Percentiles rank a stretch among this genome's conserved stretches.
Conservation (phyloP, 352 stramenopile genomes). For the Globisporangium yorkense region DNA sequence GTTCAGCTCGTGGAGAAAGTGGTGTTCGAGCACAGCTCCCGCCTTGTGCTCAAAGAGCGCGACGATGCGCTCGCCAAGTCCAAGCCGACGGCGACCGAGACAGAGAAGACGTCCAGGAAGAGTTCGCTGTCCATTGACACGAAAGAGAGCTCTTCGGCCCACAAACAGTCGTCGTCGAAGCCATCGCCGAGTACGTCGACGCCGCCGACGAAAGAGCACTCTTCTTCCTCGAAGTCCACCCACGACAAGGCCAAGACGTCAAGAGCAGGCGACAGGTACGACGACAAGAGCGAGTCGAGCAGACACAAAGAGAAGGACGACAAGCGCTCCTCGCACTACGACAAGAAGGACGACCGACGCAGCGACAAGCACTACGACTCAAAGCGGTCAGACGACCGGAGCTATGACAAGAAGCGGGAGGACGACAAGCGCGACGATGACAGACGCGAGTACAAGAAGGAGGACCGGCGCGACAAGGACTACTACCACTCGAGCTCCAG, state of each 20-base stretch:
- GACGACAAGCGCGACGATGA: slow-evolving; percentile 6
- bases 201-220: background rate
- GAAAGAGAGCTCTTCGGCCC: background rate
- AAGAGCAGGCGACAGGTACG: background rate
- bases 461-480: slow-evolving; percentile 4
- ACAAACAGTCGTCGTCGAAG: background rate
- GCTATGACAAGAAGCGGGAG: slow-evolving; percentile 3
- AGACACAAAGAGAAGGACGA: background rate
- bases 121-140: background rate
- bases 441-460: slow-evolving; percentile 9
- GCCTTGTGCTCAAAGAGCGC: slow-evolving; percentile 11
- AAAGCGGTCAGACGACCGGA: slow-evolving; percentile 12
- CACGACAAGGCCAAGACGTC: background rate
- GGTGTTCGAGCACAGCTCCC: slow-evolving; percentile 14
- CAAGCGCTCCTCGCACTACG: background rate
- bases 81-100: background rate
- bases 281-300: background rate
- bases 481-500: background rate
- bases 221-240: background rate
- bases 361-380: slow-evolving; percentile 12
- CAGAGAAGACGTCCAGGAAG: background rate
- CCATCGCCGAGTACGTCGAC: background rate
- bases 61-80: slow-evolving; percentile 7
- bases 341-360: slow-evolving; percentile 1
- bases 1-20: slow-evolving; percentile 32